Evolutionary conservation across 148 eudicot species (phyloP).

Genomic region (Beta vulgaris): DNA sequence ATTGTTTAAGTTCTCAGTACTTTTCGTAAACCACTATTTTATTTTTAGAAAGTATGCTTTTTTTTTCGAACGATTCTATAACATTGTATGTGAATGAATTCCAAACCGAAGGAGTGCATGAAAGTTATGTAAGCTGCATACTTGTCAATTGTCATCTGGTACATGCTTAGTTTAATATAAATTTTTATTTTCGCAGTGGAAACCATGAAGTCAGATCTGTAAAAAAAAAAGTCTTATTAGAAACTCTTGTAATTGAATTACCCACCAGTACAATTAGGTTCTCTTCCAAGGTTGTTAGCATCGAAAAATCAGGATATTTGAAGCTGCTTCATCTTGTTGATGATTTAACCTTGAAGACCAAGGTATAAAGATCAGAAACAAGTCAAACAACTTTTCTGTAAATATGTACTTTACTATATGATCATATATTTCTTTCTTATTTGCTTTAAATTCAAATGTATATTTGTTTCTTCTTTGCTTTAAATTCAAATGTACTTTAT

Average conservation of each 20-base stretch:
- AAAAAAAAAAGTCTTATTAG: conserved; percentile 39
- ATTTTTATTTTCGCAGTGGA: conserved; percentile 28
- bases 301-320: conserved; percentile 35
- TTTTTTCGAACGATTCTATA: no score
- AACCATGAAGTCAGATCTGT: conserved; percentile 39
- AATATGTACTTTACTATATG: neutral
- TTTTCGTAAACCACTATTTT: no score
- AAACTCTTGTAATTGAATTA: conserved; percentile 47
- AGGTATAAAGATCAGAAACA: conserved; percentile 22
- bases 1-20: no score
- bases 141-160: no score
- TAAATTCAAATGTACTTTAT: no score
- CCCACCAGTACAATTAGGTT: conserved; percentile 48
- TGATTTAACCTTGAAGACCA: conserved; percentile 45
- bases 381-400: no score
- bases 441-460: neutral
- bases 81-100: no score
- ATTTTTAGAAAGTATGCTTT: no score
- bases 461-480: no score
- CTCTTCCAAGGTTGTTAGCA: conserved; percentile 49
- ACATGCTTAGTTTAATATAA: no score
- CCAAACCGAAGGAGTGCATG: no score
- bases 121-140: no score
- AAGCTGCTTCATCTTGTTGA: conserved; percentile 58
- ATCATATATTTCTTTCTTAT: neutral